Conservation (phyloP, 768 basidiomycete genomes). For the Terana coerulea region DNA sequence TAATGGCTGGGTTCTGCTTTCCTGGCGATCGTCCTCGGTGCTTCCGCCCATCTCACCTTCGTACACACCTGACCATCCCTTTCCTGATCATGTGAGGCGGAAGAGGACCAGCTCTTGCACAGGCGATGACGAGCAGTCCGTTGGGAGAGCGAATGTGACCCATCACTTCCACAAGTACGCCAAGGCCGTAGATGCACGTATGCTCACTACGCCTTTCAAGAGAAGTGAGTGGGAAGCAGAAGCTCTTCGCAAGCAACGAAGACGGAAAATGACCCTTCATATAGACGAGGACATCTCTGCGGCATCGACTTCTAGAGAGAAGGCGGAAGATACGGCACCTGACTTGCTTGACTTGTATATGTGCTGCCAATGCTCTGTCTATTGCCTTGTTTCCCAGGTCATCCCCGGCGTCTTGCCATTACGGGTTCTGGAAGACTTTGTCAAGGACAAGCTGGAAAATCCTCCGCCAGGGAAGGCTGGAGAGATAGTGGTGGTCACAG, state of each 20-base stretch:
- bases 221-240: slow-evolving; percentile 56
- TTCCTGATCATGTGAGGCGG: slow-evolving; percentile 55
- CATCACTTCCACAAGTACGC: slow-evolving; percentile 82
- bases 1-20: slow-evolving; percentile 77
- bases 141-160: slow-evolving; percentile 49
- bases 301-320: slow-evolving; percentile 27
- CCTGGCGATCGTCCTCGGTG: slow-evolving; percentile 61
- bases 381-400: slow-evolving; percentile 63
- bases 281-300: slow-evolving; percentile 22
- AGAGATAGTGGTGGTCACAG: slow-evolving; percentile 50
- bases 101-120: slow-evolving; percentile 49
- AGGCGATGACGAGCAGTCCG: slow-evolving; percentile 43
- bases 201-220: slow-evolving; percentile 58
- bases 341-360: slow-evolving; percentile 72
- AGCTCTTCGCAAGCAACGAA: slow-evolving; percentile 46
- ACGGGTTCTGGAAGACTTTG: slow-evolving; percentile 58
- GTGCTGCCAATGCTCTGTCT: slow-evolving; percentile 81
- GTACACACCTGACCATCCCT: slow-evolving; percentile 37
- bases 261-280: slow-evolving; percentile 44
- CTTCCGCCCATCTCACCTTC: slow-evolving; percentile 58
- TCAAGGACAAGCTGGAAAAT: slow-evolving; percentile 54
- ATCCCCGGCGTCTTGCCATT: slow-evolving; percentile 72
- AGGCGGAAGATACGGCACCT: slow-evolving; percentile 41
- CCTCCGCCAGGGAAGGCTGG: slow-evolving; percentile 53
- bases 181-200: slow-evolving; percentile 64